phyloP scores from a whole-genome alignment of 805 yeast genomes.

The Kazachstania bromeliacearum region DNA sequence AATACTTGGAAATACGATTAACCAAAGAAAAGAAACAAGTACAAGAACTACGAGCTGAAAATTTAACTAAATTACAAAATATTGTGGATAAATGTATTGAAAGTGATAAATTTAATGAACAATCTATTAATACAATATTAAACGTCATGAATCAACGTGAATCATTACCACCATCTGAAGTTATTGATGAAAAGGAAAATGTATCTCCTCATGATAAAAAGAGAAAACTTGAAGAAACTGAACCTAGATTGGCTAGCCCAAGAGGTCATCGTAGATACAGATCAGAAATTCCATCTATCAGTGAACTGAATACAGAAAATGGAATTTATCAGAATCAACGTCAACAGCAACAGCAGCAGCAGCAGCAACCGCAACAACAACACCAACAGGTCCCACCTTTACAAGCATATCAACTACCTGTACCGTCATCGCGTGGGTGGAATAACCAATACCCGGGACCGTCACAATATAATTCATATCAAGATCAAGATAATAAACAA shows the following conservation, averaged over 20 bases:
- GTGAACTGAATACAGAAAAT: too few species aligned
- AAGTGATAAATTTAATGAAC: conserved; percentile 12
- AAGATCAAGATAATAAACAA: neutral
- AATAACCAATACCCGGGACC: conserved; percentile 1
- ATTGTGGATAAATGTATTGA: conserved; percentile 15
- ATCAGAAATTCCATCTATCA: conserved; percentile 11
- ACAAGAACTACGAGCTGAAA: conserved; percentile 14
- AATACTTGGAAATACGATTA: conserved; percentile 13
- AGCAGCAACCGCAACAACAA: conserved; percentile 3
- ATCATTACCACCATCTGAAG: neutral
- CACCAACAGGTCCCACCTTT: conserved; percentile 1
- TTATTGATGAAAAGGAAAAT: too few species aligned
- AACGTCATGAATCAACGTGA: conserved; percentile 3
- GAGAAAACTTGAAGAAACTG: conserved; percentile 2
- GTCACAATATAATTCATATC: neutral
- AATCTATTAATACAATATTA: conserved; percentile 11
- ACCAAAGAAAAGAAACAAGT: conserved; percentile 13
- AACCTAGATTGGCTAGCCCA: conserved; percentile 9
- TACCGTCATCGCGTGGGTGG: neutral
- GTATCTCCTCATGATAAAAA: too few species aligned
- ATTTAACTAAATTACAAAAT: conserved; percentile 12
- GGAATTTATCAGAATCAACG: neutral
- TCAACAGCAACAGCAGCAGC: conserved; percentile 2
- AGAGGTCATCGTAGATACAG: conserved; percentile 10
- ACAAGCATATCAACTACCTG: conserved; percentile 4